A percentile compares a stretch with the other conserved stretches of the same genome.
Evolutionary conservation across 2,329 filamentous ascomycete species (phyloP).

Genomic region (Taxawa tesnikishii): DNA sequence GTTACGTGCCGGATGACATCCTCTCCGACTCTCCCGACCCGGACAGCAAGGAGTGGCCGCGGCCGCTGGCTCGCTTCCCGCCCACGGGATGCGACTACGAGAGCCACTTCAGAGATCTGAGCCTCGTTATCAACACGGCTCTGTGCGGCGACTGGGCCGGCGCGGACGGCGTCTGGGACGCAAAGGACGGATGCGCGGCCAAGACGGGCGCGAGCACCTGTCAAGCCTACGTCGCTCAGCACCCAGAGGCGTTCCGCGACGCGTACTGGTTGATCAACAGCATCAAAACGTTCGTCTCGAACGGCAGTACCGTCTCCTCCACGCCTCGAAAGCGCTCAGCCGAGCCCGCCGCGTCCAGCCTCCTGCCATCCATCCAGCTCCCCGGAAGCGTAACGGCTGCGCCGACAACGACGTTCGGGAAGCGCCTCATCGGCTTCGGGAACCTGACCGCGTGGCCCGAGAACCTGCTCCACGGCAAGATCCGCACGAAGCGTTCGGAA

Average conservation of each 20-base stretch:
- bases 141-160: conserved; percentile 88
- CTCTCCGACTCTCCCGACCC: conserved; percentile 48
- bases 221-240: conserved; percentile 56
- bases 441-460: too few relatives aligned
- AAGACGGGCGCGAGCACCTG: conserved; percentile 49
- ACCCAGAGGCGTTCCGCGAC: conserved; percentile 57
- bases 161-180: conserved; percentile 42
- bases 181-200: conserved; percentile 46
- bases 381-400: too few relatives aligned
- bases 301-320: too few relatives aligned
- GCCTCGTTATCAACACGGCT: conserved; percentile 69
- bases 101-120: conserved; percentile 55
- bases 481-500: too few relatives aligned
- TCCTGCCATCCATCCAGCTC: too few relatives aligned
- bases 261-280: conserved; percentile 60
- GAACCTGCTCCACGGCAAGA: too few relatives aligned
- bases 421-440: too few relatives aligned
- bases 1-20: conserved; percentile 52
- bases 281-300: conserved; percentile 1
- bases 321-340: too few relatives aligned
- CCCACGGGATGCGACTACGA: conserved; percentile 57
- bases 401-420: too few relatives aligned
- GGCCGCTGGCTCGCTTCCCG: conserved; percentile 55
- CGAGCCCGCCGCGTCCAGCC: too few relatives aligned
- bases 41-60: conserved; percentile 45